These are phyloP conservation scores for Backusella morwellensis DNA, from an alignment of 192 early-diverging fungal genomes.

Conservation along the genomic window DNA sequence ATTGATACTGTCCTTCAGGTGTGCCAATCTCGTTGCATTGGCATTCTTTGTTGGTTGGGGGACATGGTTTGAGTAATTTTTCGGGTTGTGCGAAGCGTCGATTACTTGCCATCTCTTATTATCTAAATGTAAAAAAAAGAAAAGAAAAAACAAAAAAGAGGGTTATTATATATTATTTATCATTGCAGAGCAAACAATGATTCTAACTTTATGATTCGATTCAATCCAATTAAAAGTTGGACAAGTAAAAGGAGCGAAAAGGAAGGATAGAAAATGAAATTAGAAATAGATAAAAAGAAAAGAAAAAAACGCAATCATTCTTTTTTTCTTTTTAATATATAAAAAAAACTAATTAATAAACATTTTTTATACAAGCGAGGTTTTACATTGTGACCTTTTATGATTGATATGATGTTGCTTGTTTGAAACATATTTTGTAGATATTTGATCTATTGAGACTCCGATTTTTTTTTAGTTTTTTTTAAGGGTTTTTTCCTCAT, in stretches of 20 bases:
- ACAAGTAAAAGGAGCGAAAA: neutral
- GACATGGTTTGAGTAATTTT: neutral
- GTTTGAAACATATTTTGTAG: neutral
- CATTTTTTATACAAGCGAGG: neutral
- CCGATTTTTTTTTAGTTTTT: neutral
- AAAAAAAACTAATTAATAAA: neutral
- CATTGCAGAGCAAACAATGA: neutral
- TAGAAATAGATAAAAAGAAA: neutral
- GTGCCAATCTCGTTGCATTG: neutral
- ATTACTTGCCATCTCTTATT: neutral
- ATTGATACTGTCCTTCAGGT: neutral
- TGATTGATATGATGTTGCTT: neutral
- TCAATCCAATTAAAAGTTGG: neutral
- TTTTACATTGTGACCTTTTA: constrained; percentile 1
- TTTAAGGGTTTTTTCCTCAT: neutral
- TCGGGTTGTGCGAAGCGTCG: neutral
- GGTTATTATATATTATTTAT: neutral
- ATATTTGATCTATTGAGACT: neutral
- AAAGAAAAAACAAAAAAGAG: neutral
- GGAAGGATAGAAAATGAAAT: neutral
- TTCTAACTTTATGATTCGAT: neutral
- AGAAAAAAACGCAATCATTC: neutral
- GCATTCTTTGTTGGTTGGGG: constrained; percentile 7
- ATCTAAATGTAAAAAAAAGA: neutral
- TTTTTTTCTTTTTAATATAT: neutral